Evolutionary conservation across 139 green algal species (phyloP).

Genomic region (Tetradesmus obliquus): DNA sequence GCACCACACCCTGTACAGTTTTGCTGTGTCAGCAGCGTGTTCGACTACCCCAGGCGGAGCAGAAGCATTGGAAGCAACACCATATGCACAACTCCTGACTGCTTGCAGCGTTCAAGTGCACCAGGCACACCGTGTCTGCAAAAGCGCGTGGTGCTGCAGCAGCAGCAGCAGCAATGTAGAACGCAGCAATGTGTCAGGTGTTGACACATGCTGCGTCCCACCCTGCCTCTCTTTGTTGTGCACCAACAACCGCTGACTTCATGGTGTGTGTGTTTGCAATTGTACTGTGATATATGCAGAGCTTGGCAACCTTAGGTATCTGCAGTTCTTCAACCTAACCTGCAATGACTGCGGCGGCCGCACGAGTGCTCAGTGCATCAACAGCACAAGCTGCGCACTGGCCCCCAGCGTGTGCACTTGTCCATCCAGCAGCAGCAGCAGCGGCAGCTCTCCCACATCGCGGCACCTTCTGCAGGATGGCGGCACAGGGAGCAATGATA

Average conservation of each 20-base stretch:
- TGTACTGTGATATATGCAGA: slow-evolving; percentile 8
- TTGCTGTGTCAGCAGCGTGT: no score
- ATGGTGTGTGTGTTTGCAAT: background rate
- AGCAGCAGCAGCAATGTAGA: background rate
- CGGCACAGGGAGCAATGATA: background rate
- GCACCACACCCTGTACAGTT: background rate
- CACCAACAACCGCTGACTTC: background rate
- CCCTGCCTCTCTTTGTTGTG: background rate
- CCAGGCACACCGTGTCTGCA: background rate
- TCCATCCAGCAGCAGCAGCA: background rate
- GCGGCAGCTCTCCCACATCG: background rate
- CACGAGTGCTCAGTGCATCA: slow-evolving; percentile 35
- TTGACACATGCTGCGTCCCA: no score
- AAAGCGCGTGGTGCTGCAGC: background rate
- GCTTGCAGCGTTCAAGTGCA: background rate
- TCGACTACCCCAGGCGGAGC: no score
- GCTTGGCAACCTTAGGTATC: slow-evolving; percentile 37
- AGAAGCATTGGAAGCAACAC: no score
- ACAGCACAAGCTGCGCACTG: slow-evolving; percentile 35
- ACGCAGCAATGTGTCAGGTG: background rate
- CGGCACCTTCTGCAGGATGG: slow-evolving; percentile 3
- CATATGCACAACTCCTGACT: background rate
- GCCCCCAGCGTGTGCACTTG: slow-evolving; percentile 24
- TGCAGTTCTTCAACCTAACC: slow-evolving; percentile 48
- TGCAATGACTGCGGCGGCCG: slow-evolving; percentile 53